Evolutionary conservation across 352 stramenopile genomes (phyloP).

Genomic region (Globisporangium heterothallicum): DNA sequence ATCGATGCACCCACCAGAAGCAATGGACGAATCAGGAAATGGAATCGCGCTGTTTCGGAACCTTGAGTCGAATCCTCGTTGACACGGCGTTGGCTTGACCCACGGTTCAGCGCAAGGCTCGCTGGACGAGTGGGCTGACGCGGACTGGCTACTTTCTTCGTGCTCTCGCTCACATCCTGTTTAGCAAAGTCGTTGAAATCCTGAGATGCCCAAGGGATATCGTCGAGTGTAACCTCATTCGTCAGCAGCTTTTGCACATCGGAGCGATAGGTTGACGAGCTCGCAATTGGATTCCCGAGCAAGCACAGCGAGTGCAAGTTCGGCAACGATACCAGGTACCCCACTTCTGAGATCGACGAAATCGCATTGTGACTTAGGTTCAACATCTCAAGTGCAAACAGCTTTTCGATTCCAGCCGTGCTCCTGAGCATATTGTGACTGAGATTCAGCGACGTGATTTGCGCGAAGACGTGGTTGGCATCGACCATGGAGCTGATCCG

Average conservation of each 20-base stretch:
- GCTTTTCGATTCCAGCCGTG: slow-evolving; percentile 15
- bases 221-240: slow-evolving; percentile 17
- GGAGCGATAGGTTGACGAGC: slow-evolving; percentile 8
- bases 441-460: slow-evolving; percentile 14
- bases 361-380: slow-evolving; percentile 19
- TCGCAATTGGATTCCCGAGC: slow-evolving; percentile 13
- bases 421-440: slow-evolving; percentile 13
- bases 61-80: background rate
- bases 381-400: slow-evolving; percentile 15
- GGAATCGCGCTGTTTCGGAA: background rate
- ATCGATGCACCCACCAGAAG: slow-evolving; percentile 11
- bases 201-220: slow-evolving; percentile 5
- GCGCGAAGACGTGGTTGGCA: slow-evolving; percentile 5
- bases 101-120: too few relatives aligned
- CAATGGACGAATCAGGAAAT: slow-evolving; percentile 1
- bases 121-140: too few relatives aligned
- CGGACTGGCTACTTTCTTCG: background rate
- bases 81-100: background rate
- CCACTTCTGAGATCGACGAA: slow-evolving; percentile 10
- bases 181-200: slow-evolving; percentile 9
- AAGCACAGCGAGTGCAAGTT: slow-evolving; percentile 14
- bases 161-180: background rate
- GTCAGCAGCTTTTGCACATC: slow-evolving; percentile 16
- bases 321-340: slow-evolving; percentile 13
- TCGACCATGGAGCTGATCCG: slow-evolving; percentile 11